These are phyloP conservation scores for Suhomyces prunicola DNA, from an alignment of 805 yeast genomes.

Conservation along the genomic window DNA sequence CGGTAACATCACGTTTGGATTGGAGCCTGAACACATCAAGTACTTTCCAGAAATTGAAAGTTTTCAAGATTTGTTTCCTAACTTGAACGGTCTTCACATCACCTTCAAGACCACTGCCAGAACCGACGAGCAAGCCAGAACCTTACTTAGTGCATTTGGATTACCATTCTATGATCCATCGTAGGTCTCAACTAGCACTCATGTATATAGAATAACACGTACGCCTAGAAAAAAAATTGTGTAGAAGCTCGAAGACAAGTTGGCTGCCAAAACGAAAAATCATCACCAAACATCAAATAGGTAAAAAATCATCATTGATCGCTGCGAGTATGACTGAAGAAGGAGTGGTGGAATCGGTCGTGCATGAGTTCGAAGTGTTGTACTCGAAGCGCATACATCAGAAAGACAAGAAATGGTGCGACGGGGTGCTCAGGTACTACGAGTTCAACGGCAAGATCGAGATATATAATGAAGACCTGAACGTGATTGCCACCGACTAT, in stretches of 20 bases:
- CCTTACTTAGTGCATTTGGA: conserved; percentile 76
- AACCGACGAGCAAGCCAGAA: conserved; percentile 85
- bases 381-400: conserved; percentile 45
- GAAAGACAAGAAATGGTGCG: conserved; percentile 50
- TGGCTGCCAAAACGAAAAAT: neutral
- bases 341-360: conserved; percentile 27
- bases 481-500: conserved; percentile 35
- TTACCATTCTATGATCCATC: conserved; percentile 57
- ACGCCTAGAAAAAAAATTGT: neutral
- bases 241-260: neutral
- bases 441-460: conserved; percentile 48
- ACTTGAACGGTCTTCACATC: conserved; percentile 79
- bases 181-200: neutral
- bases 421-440: conserved; percentile 46
- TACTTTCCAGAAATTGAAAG: conserved; percentile 92
- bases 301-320: neutral
- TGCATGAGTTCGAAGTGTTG: conserved; percentile 45
- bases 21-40: conserved; percentile 71
- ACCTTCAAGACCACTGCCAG: conserved; percentile 86
- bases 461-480: conserved; percentile 34
- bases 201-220: neutral
- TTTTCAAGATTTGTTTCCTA: conserved; percentile 86
- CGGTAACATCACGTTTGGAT: conserved; percentile 85
- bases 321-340: neutral
- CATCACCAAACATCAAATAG: neutral